Evolutionary conservation across 2,329 filamentous ascomycete species (phyloP), one percentile per base, ranked within the genome.

Genomic region (Thielaviopsis ethacetica): DNA sequence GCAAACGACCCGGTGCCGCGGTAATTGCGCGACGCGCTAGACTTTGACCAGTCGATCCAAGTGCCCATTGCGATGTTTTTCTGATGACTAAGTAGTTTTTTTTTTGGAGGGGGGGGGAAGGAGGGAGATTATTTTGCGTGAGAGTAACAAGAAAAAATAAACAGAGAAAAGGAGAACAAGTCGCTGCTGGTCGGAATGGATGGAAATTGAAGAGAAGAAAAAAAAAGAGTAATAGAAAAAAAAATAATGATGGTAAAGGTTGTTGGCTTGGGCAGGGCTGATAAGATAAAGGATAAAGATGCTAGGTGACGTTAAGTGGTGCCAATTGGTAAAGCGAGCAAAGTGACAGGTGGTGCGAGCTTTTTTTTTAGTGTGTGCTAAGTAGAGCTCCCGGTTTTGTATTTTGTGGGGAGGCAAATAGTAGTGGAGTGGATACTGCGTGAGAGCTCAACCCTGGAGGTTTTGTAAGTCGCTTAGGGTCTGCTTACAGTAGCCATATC

Each of bases 1-100:
- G 91, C 90, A 71, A 98, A 98, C 55, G 89, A 89, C 67, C 76
- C 75, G 54, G 81, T 77, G 60, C 81, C 80, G 64, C 74, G 74
- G 66, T 82, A 81, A 71, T 79, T 72, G 66, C 72, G 74, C 61
- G 79, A 81, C 69, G 71, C 74, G 61, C 78, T 78, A 64, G 73
- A 80, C 72, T 82, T 82, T 64, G 72, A 73, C 72, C 74, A 77
- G 66, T 80, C 77, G 63, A 81, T 72, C 63, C 70, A 72, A 63
- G 60, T 55, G n/a, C 60, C 27, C 62, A 64, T 64, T 26, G 49
- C n/a, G 38, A 15, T 2, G 13, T 17, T 7, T 44, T 44, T 5
- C 5, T 34, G 30, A 34, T 6, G 30, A 34, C 30, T 34, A 34
- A 34, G 34, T 12, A 13, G 34, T 13, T 44, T 44, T 44, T 4